phyloP scores from a whole-genome alignment of 768 basidiomycete genomes.

The Myochromella boudieri region DNA sequence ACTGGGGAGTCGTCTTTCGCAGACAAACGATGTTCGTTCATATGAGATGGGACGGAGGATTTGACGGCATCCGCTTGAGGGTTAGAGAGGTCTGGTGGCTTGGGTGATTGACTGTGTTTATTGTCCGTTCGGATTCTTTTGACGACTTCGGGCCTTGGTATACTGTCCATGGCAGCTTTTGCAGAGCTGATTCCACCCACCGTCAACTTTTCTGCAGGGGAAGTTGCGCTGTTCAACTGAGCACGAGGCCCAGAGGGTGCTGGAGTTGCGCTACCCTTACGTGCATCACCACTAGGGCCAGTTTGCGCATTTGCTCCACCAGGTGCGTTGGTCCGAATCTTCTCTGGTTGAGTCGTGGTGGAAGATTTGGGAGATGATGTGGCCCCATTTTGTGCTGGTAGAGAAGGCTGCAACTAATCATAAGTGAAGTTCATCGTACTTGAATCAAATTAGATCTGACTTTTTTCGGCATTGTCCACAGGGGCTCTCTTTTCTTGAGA shows the following conservation, averaged over 20 bases:
- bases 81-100: conserved; percentile 20
- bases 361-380: conserved; percentile 30
- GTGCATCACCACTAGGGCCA: conserved; percentile 29
- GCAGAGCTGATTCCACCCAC: conserved; percentile 36
- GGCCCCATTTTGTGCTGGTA: conserved; percentile 7
- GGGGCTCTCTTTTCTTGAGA: conserved; percentile 68
- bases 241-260: conserved; percentile 61
- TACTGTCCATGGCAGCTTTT: conserved; percentile 68
- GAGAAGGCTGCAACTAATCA: conserved; percentile 4
- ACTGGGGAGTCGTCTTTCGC: conserved; percentile 21
- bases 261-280: conserved; percentile 34
- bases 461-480: conserved; percentile 45
- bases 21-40: conserved; percentile 17
- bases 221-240: conserved; percentile 36
- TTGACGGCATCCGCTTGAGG: conserved; percentile 14
- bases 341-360: conserved; percentile 26
- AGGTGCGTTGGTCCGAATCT: conserved; percentile 33
- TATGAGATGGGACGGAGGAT: conserved; percentile 15
- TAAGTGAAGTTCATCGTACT: background rate
- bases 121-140: conserved; percentile 52
- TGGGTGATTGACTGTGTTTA: conserved; percentile 35
- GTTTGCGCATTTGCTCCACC: conserved; percentile 38
- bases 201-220: conserved; percentile 27
- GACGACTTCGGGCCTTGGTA: conserved; percentile 80
- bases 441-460: conserved; percentile 15